Conservation (phyloP, 2,329 filamentous ascomycete genomes). For the Cercospora janseana region DNA sequence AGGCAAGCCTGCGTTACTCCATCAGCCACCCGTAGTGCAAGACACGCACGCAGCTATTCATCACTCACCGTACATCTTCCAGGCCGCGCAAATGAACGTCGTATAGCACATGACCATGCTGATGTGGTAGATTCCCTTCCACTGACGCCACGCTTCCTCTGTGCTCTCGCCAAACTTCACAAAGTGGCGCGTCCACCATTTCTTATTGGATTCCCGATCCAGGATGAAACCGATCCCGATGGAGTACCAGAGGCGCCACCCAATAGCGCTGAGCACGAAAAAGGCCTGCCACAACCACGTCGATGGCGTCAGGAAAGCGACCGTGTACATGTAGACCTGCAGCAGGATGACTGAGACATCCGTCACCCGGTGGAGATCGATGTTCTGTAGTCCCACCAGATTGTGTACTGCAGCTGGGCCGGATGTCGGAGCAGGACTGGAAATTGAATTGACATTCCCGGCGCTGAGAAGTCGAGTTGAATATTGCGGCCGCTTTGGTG, state of each 20-base stretch:
- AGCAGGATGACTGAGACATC: constrained; percentile 79
- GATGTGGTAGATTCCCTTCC: constrained; percentile 93
- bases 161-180: constrained; percentile 91
- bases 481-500: constrained; percentile 39
- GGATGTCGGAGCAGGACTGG: constrained; percentile 44
- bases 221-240: constrained; percentile 83
- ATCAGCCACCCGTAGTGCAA: constrained; percentile 14
- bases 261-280: constrained; percentile 75
- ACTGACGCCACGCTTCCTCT: constrained; percentile 93
- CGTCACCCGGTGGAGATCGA: constrained; percentile 84
- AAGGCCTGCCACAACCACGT: constrained; percentile 72
- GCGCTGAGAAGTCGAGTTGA: constrained; percentile 41
- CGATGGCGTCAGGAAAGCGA: constrained; percentile 74
- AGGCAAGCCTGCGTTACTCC: constrained; percentile 56
- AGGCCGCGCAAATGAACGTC: constrained; percentile 84
- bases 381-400: constrained; percentile 75
- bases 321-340: constrained; percentile 68
- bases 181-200: constrained; percentile 96
- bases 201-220: constrained; percentile 79
- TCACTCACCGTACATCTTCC: constrained; percentile 77
- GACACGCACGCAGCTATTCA: neutral
- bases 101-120: constrained; percentile 87
- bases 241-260: constrained; percentile 90
- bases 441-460: constrained; percentile 40
- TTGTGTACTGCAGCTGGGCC: constrained; percentile 73